Evolutionary conservation across 768 basidiomycete genomes (phyloP).

Genomic region (Lyophyllum atratum): DNA sequence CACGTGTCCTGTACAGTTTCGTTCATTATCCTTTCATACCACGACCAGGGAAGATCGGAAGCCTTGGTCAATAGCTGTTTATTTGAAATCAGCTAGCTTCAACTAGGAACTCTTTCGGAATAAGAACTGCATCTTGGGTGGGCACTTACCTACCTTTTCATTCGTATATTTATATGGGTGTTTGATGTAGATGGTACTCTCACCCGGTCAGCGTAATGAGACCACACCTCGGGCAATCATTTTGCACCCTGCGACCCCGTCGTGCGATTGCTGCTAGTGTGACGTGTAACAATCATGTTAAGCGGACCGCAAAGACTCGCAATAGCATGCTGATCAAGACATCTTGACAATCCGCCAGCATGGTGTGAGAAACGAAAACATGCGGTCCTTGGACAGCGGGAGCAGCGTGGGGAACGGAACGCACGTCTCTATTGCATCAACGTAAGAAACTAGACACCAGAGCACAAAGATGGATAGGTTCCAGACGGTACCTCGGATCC

Average conservation of each 20-base stretch:
- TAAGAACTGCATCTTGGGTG: too few species aligned
- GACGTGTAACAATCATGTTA: background rate
- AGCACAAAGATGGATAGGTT: background rate
- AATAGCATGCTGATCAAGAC: background rate
- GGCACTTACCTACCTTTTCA: background rate
- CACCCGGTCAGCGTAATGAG: background rate
- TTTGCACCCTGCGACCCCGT: too few species aligned
- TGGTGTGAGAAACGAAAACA: background rate
- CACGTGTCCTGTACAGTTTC: background rate
- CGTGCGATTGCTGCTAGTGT: background rate
- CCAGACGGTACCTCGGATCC: background rate
- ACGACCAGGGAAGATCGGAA: background rate
- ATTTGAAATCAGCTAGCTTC: background rate
- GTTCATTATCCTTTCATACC: background rate
- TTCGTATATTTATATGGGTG: background rate
- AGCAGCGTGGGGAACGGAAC: background rate
- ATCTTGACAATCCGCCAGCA: background rate
- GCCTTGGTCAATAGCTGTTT: background rate
- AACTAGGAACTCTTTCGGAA: background rate
- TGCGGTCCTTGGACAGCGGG: conserved; percentile 3
- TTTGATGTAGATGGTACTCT: background rate
- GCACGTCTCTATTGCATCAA: background rate
- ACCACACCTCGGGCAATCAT: background rate
- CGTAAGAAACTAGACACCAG: background rate
- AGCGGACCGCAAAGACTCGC: background rate